phyloP scores from a whole-genome alignment of 306 rosid genomes.

The Cucurbita maxima region DNA sequence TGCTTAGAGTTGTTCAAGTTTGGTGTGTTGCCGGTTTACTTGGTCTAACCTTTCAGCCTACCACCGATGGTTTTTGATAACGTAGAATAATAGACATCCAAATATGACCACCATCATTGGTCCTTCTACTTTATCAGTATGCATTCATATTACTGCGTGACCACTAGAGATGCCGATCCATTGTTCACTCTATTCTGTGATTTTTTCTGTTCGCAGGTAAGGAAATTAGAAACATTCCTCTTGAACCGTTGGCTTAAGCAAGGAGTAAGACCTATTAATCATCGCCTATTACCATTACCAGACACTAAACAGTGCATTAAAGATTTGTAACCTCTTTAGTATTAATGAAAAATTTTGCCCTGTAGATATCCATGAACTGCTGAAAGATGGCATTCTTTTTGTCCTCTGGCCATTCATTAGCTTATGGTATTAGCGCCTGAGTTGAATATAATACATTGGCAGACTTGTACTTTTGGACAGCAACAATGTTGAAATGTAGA shows the following conservation, averaged over 20 bases:
- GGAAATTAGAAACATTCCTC: slow-evolving; percentile 66
- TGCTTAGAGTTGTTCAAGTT: not conserved
- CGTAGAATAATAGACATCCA: not conserved
- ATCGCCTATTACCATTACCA: slow-evolving; percentile 59
- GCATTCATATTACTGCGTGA: not conserved
- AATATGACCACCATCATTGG: not conserved
- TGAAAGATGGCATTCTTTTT: not conserved
- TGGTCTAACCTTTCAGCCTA: not conserved
- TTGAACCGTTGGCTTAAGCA: slow-evolving; percentile 51
- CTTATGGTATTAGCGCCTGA: not conserved
- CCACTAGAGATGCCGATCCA: not conserved
- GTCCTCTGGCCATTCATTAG: not conserved
- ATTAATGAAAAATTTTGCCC: not conserved
- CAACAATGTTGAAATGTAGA: not conserved
- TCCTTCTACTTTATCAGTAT: not conserved
- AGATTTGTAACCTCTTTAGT: slow-evolving; percentile 28
- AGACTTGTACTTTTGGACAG: not conserved
- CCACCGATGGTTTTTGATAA: not conserved
- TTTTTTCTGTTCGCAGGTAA: slow-evolving; percentile 29
- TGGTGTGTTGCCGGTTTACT: not conserved
- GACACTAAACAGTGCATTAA: slow-evolving; percentile 36
- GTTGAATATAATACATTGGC: not conserved
- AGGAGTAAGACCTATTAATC: slow-evolving; percentile 54
- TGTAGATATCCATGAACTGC: slow-evolving; percentile 3
- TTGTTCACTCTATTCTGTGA: slow-evolving; percentile 2